Evolutionary conservation across 176 grass and related monocot genomes (phyloP), one percentile per base, ranked within the genome.

Genomic region (Paspalum notatum): DNA sequence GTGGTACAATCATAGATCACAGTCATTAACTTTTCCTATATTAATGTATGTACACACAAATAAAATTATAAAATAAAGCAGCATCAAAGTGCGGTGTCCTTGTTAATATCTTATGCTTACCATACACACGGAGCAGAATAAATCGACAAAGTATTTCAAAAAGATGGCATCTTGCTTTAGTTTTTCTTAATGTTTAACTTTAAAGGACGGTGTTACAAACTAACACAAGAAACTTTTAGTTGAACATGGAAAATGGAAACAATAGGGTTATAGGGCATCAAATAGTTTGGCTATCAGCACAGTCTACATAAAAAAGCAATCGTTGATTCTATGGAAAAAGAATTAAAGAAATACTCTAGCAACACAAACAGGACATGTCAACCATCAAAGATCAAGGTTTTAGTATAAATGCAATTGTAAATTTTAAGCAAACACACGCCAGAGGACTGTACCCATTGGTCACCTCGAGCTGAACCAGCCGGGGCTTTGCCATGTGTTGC

Each of bases 371-470:
- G 0, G 53, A 22, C 66, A 85, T 64, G 10, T 0, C 22, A 56
- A 68, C 59, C 32, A 26, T 86, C 32, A 61, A 51, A 82, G 6
- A 20, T 67, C 9, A 62, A 68, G 16, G 57, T 78, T 72, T 67
- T 49, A 88, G n/a, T 50, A 66, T 18, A 50, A 37, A 7, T 16
- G 48, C 32, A 77, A 27, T 68, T 53, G 69, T 43, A 71, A 54
- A 46, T 22, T 63, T 71, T 70, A 76, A 32, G 72, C 5, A 60
- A 86, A 51, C 38, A 76, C 13, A 56, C 79, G 86, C 51, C 12
- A 24, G 55, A 68, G 32, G 63, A 84, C 51, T 68, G 55, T 86
- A 93, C 85, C 91, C 91, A 93, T 81, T 84, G 84, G 12, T 85
- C 87, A 62, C 81, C 87, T 79, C 76, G 66, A 59, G 59, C 77